Conservation (phyloP, 1,284 basidiomycete genomes). For the Athelia sp. region DNA sequence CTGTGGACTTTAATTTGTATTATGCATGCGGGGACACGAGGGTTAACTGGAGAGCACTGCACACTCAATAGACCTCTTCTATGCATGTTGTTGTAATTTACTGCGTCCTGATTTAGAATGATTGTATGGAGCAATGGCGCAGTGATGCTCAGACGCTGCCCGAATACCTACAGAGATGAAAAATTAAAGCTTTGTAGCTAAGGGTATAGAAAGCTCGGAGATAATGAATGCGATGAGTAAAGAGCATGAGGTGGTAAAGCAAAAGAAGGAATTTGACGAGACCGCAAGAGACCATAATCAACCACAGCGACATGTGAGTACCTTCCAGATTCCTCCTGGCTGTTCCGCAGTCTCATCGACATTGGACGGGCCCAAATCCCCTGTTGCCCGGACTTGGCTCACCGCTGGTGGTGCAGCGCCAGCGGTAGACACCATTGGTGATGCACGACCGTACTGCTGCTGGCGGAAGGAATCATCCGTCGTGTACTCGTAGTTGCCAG, state of each 20-base stretch:
- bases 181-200: conserved; percentile 14
- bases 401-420: conserved; percentile 65
- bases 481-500: conserved; percentile 50
- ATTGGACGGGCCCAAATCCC: conserved; percentile 59
- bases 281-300: conserved; percentile 23
- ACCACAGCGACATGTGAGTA: conserved; percentile 75
- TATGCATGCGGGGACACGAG: too few species aligned
- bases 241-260: conserved; percentile 16
- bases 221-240: conserved; percentile 15
- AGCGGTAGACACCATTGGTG: conserved; percentile 69
- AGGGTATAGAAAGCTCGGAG: conserved; percentile 21
- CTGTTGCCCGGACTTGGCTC: conserved; percentile 63
- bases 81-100: too few species aligned
- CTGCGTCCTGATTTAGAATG: too few species aligned
- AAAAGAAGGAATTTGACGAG: conserved; percentile 13
- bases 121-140: too few species aligned
- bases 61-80: too few species aligned
- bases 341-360: conserved; percentile 52
- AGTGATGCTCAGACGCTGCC: not conserved
- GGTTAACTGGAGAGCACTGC: too few species aligned
- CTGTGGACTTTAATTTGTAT: too few species aligned
- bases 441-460: conserved; percentile 59
- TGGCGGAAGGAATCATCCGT: conserved; percentile 41
- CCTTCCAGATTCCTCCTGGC: conserved; percentile 53
- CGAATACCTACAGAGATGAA: not conserved